Evolutionary conservation across 164 flowering plant species (phyloP).

Genomic region (Vitis riparia): DNA sequence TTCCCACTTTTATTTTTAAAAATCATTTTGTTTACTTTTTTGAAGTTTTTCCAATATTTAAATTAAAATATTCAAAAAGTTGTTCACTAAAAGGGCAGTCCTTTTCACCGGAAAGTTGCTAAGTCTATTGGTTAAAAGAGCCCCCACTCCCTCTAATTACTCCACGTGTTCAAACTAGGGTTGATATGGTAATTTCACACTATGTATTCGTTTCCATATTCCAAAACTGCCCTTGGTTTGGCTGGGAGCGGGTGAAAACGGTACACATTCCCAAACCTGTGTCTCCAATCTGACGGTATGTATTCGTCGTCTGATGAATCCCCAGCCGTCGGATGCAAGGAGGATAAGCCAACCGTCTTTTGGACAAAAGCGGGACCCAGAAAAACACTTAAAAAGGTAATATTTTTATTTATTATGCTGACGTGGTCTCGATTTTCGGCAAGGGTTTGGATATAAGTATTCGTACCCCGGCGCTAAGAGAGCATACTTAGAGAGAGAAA

Average conservation of each 20-base stretch:
- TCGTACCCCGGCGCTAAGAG: not conserved
- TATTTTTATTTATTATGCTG: not conserved
- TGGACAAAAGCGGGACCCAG: not conserved
- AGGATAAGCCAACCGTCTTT: not conserved
- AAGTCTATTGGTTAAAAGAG: not conserved
- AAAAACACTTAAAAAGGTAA: not conserved
- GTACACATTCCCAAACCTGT: no score
- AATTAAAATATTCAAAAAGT: not conserved
- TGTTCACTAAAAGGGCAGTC: not conserved
- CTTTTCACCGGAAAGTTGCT: not conserved
- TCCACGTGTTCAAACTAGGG: no score
- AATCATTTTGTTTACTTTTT: not conserved
- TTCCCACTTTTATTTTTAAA: not conserved
- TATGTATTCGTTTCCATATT: no score
- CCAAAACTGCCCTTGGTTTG: no score
- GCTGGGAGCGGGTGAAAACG: no score
- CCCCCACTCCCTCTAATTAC: not conserved
- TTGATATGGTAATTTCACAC: no score
- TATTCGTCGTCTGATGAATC: not conserved
- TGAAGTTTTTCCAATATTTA: not conserved
- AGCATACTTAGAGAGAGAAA: not conserved
- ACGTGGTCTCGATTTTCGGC: constrained; percentile 1
- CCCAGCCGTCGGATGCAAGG: not conserved
- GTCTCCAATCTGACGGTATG: not conserved
- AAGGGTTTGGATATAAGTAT: not conserved